These are phyloP conservation scores for Tricholoma hemisulphureum DNA, from an alignment of 768 basidiomycete genomes.

Conservation along the genomic window DNA sequence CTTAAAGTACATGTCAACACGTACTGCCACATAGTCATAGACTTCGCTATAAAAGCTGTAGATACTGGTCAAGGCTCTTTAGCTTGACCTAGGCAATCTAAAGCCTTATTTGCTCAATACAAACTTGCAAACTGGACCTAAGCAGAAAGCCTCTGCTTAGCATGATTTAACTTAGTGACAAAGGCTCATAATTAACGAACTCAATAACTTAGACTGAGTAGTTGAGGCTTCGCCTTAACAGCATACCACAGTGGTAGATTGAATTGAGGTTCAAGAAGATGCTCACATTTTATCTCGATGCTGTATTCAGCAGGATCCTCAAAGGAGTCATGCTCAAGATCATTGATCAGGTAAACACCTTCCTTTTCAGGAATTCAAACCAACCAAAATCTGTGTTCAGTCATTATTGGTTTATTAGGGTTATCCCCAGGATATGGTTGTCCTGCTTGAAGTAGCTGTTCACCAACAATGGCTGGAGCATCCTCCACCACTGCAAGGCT, in stretches of 20 bases:
- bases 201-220: too few relatives aligned
- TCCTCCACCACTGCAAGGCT: neutral
- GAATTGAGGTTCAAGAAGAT: constrained; percentile 1
- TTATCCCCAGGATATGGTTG: neutral
- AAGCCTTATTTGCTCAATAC: too few relatives aligned
- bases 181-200: too few relatives aligned
- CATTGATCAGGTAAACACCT: neutral
- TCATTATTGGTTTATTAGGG: neutral
- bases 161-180: too few relatives aligned
- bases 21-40: too few relatives aligned
- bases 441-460: neutral
- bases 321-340: neutral
- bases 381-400: neutral
- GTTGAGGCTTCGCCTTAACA: too few relatives aligned
- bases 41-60: too few relatives aligned
- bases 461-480: neutral
- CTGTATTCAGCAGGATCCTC: neutral
- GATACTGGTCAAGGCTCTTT: too few relatives aligned
- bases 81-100: too few relatives aligned
- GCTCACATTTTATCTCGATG: neutral
- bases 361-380: neutral
- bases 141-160: too few relatives aligned
- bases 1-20: too few relatives aligned
- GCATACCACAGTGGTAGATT: constrained; percentile 5
- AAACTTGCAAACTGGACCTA: too few relatives aligned